Conservation (phyloP, 2,329 filamentous ascomycete genomes). For the Apiospora koreana region DNA sequence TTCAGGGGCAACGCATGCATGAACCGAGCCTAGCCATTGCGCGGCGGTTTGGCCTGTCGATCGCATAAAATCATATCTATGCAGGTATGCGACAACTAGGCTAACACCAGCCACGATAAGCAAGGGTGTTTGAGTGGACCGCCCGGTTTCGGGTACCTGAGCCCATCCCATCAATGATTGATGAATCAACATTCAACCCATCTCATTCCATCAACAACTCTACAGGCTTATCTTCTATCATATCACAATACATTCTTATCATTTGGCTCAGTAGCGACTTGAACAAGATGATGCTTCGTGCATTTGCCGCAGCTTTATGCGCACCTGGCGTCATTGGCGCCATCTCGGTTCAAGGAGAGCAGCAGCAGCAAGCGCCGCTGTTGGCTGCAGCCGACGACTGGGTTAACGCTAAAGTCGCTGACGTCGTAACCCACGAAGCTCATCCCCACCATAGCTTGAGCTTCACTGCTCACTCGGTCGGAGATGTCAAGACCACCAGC, state of each 20-base stretch:
- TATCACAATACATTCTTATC: not conserved
- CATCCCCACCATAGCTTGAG: conserved; percentile 7
- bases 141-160: not conserved
- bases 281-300: not conserved
- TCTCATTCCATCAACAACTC: not conserved
- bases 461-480: conserved; percentile 1
- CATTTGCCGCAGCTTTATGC: not conserved
- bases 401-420: not conserved
- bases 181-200: not conserved
- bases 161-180: not conserved
- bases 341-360: not conserved
- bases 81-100: not conserved
- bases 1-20: not conserved
- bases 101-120: not conserved
- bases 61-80: not conserved
- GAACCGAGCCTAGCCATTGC: no score
- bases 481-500: not conserved
- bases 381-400: not conserved
- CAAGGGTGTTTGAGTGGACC: not conserved
- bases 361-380: not conserved
- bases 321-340: not conserved
- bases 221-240: not conserved
- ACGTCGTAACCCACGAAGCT: not conserved
- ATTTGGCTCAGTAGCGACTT: not conserved
- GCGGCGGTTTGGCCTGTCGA: not conserved